Evolutionary conservation across 2,329 filamentous ascomycete genomes (phyloP).

Genomic region (Xylariaceae sp.): DNA sequence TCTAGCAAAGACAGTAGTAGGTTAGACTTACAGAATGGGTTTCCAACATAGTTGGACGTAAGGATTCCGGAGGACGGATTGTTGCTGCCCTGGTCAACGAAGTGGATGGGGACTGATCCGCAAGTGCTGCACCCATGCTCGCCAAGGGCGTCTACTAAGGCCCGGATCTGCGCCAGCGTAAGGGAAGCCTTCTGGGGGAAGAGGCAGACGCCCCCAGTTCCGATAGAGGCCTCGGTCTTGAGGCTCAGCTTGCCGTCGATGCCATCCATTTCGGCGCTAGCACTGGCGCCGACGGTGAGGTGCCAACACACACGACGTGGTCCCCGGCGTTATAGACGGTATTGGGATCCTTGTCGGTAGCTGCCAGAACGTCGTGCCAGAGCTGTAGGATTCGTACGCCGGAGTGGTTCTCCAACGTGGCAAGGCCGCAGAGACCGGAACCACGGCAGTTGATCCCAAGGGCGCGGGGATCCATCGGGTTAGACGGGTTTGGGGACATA

Average conservation of each 20-base stretch:
- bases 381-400: too few relatives aligned
- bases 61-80: slow-evolving; percentile 26
- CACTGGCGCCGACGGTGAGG: slow-evolving; percentile 24
- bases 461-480: slow-evolving; percentile 20
- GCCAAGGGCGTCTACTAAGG: slow-evolving; percentile 25
- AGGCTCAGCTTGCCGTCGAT: neutral
- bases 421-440: slow-evolving; percentile 26
- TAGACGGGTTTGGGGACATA: slow-evolving; percentile 17
- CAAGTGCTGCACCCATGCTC: slow-evolving; percentile 27
- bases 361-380: too few relatives aligned
- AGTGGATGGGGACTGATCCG: slow-evolving; percentile 28
- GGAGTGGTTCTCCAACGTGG: slow-evolving; percentile 24
- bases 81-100: slow-evolving; percentile 27
- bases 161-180: slow-evolving; percentile 21
- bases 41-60: too few relatives aligned
- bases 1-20: too few relatives aligned
- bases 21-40: too few relatives aligned
- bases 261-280: slow-evolving; percentile 6
- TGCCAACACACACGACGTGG: slow-evolving; percentile 28
- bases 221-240: slow-evolving; percentile 24
- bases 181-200: slow-evolving; percentile 28
- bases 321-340: slow-evolving; percentile 28
- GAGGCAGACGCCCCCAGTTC: slow-evolving; percentile 27
- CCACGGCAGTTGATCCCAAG: slow-evolving; percentile 31
- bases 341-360: slow-evolving; percentile 18